A percentile compares a stretch with the other conserved stretches of the same genome.
Conservation (phyloP, 2,329 filamentous ascomycete species). For the Davidsoniella australis region DNA sequence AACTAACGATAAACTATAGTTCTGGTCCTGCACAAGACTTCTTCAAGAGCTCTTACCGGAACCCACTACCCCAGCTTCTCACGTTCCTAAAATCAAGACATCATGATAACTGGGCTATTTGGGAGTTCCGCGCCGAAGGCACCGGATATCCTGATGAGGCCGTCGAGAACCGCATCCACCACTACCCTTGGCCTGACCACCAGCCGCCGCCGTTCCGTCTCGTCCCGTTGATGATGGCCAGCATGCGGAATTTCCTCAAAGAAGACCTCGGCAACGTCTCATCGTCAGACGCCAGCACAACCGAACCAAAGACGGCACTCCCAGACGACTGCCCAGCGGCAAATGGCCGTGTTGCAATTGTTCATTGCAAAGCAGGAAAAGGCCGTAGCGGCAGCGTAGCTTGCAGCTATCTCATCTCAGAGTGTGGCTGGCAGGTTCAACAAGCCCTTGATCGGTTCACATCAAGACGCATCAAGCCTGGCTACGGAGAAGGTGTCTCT, state of each 20-base stretch:
- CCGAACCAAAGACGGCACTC: conserved; percentile 1
- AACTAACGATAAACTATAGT: conserved; percentile 29
- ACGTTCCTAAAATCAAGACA: conserved; percentile 78
- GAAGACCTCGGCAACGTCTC: conserved; percentile 17
- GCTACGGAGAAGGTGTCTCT: conserved; percentile 76
- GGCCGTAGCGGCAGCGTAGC: conserved; percentile 77
- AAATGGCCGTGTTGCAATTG: conserved; percentile 47
- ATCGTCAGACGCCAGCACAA: neutral
- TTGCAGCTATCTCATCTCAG: conserved; percentile 78
- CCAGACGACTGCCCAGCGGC: conserved; percentile 10
- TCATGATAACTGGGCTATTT: conserved; percentile 74
- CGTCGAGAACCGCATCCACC: conserved; percentile 68
- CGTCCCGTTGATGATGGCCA: conserved; percentile 75
- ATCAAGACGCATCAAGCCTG: conserved; percentile 69
- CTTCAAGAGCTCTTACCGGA: conserved; percentile 82
- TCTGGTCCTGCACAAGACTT: conserved; percentile 83
- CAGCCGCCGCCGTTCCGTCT: conserved; percentile 87
- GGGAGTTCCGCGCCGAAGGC: conserved; percentile 94
- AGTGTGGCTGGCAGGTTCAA: conserved; percentile 47
- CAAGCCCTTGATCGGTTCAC: conserved; percentile 46
- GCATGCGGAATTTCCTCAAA: conserved; percentile 78
- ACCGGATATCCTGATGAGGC: conserved; percentile 87
- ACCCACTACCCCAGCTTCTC: conserved; percentile 74
- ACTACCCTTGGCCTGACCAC: conserved; percentile 95
- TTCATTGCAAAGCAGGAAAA: conserved; percentile 96